Conservation (phyloP, 768 basidiomycete species). For the Calocybe gangraenosa region DNA sequence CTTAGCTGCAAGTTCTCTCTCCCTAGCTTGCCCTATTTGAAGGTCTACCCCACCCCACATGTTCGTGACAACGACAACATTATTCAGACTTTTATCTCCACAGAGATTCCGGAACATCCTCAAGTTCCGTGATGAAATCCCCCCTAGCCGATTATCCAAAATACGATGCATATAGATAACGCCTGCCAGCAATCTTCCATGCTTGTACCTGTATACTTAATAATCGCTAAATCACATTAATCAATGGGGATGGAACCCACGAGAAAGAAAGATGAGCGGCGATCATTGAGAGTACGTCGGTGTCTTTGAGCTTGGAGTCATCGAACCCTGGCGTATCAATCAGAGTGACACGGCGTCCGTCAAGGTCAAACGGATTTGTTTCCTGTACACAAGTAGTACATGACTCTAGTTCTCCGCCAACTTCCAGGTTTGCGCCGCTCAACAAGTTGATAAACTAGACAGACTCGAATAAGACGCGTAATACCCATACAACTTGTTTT, state of each 20-base stretch:
- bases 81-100: constrained; percentile 10
- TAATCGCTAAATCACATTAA: neutral
- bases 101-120: constrained; percentile 14
- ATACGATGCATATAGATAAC: constrained; percentile 57
- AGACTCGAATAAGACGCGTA: neutral
- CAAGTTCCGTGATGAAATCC: constrained; percentile 14
- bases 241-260: constrained; percentile 18
- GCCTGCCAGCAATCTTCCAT: constrained; percentile 39
- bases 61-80: constrained; percentile 12
- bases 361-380: constrained; percentile 37
- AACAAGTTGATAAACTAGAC: constrained; percentile 51
- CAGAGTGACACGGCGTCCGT: constrained; percentile 37
- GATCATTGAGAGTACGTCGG: constrained; percentile 46
- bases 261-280: constrained; percentile 33
- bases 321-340: constrained; percentile 64
- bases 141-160: constrained; percentile 44
- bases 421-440: constrained; percentile 43
- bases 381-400: constrained; percentile 45
- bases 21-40: constrained; percentile 27
- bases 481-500: neutral
- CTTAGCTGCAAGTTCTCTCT: constrained; percentile 36
- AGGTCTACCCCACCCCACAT: constrained; percentile 10
- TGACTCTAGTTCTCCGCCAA: constrained; percentile 44
- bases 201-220: constrained; percentile 22
- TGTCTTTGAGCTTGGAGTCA: constrained; percentile 44